These are phyloP conservation scores for Quercus berberidifolia DNA, from an alignment of 306 rosid species.

Conservation along the genomic window DNA sequence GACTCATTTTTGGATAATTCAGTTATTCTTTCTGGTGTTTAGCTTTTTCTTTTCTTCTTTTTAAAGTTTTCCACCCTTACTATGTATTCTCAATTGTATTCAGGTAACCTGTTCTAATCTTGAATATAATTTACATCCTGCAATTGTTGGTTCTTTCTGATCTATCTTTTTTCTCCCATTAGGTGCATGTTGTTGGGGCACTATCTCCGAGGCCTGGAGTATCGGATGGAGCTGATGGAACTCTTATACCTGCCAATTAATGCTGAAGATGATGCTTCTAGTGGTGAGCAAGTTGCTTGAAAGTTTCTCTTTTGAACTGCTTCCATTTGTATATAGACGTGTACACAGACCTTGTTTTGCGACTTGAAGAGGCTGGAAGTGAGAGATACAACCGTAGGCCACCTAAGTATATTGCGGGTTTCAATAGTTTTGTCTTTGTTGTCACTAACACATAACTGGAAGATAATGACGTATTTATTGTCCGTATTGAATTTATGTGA, in stretches of 20 bases:
- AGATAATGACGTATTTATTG: not conserved
- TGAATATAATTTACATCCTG: not conserved
- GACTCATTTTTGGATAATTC: not conserved
- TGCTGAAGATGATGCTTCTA: constrained; percentile 36
- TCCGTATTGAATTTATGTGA: not conserved
- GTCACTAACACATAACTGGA: not conserved
- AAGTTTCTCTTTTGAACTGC: constrained; percentile 24
- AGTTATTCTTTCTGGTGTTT: not conserved
- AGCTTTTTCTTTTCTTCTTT: not conserved
- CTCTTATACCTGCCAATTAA: constrained; percentile 55
- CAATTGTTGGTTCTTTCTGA: not conserved
- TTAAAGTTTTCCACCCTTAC: not conserved
- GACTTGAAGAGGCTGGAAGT: not conserved
- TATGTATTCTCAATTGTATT: not conserved
- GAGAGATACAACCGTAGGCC: not conserved
- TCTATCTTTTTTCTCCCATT: not conserved
- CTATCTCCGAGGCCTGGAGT: constrained; percentile 86
- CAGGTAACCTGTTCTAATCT: not conserved
- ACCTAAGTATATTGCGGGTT: not conserved
- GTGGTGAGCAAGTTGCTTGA: constrained; percentile 37
- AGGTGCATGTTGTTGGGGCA: constrained; percentile 98
- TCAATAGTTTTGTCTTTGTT: not conserved
- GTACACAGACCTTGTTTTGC: not conserved
- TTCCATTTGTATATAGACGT: constrained; percentile 31
- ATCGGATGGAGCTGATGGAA: constrained; percentile 72